A percentile compares a stretch with the other conserved stretches of the same genome.
phyloP scores from a whole-genome alignment of 495 filamentous ascomycete genomes.

The Chaetomium tenue region DNA sequence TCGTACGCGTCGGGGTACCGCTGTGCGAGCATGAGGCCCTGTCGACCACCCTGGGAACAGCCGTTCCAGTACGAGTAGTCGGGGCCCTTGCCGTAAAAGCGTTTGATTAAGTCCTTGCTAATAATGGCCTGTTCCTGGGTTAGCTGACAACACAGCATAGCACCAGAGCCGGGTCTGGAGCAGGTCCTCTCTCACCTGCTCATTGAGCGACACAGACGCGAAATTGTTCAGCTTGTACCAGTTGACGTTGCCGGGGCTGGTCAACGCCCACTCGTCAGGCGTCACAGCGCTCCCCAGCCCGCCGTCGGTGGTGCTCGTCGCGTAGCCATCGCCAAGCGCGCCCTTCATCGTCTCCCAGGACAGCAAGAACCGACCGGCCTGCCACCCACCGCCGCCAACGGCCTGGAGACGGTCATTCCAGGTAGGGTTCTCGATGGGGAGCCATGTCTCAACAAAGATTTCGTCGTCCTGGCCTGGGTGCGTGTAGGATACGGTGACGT shows the following conservation, averaged over 20 bases:
- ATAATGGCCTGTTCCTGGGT: slow-evolving; percentile 28
- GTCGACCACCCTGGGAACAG: slow-evolving; percentile 47
- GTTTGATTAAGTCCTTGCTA: slow-evolving; percentile 33
- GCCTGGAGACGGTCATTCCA: slow-evolving; percentile 7
- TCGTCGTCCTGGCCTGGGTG: slow-evolving; percentile 6
- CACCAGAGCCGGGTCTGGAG: not conserved
- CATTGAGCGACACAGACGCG: slow-evolving; percentile 32
- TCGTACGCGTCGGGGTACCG: slow-evolving; percentile 45
- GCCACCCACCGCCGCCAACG: not conserved
- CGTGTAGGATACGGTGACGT: not conserved
- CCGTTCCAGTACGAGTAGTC: slow-evolving; percentile 48
- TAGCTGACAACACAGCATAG: not conserved
- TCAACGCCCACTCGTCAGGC: slow-evolving; percentile 17
- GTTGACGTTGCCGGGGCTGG: slow-evolving; percentile 46
- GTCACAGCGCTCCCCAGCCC: not conserved
- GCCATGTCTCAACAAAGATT: slow-evolving; percentile 5
- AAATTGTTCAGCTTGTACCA: slow-evolving; percentile 43
- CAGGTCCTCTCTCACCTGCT: slow-evolving; percentile 22
- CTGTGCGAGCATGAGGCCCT: slow-evolving; percentile 46
- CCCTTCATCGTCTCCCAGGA: not conserved
- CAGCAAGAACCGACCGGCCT: not conserved
- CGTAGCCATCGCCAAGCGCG: slow-evolving; percentile 7
- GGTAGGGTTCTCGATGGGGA: slow-evolving; percentile 2
- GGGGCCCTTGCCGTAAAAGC: slow-evolving; percentile 39
- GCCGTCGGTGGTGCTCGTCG: slow-evolving; percentile 1